Base-by-base conservation (phyloP, 768 basidiomycete genomes). In the Flagelloscypha sp. region DNA sequence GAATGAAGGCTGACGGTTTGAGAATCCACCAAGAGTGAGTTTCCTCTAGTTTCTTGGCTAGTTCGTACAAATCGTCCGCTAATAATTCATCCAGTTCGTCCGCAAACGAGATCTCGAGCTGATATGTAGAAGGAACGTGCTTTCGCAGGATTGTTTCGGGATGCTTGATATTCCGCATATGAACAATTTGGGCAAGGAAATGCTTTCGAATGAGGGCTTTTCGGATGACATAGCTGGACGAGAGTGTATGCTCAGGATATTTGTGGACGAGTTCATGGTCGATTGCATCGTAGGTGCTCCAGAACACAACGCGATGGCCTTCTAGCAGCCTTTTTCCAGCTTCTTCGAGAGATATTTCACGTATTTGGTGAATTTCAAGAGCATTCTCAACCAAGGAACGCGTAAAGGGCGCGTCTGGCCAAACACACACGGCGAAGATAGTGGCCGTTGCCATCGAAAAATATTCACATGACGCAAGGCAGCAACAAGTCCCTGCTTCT, bases 41-140 rank as follows among this genome's bases (percentile, higher is more conserved):
- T 4, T 49, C 44, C 15, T 78, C 70, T 20, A 95, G 68, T 13
- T 67, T 62, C 29, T 70, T 58, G 5, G 72, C 76, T 10, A 98
- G 72, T 33, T 95, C 92, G 70, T 80, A 97, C 22, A 97, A 70
- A 39, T 99, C 95, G 57, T 98, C 94, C 20, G 73, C 58, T 74
- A 92, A 84, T 59, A 89, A 65, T 57, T 97, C 95, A 41, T 95
- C 90, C 12, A 99, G 69, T 49, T 99, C 95, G 57, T 99, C 94
- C 3, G 82, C 81, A 54, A 84, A 90, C 10, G 84, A 79, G 17
- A 98, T 65, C 43, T 94, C 87, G 37, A 95, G 63, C 37, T 84
- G 77, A 68, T 80, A 93, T 6, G 89, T 92, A 43, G 58, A 61
- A 10, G 93, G 93, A 10, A 74, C 62, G 9, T 76, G 69, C 21